These are phyloP conservation scores for Magnaporthiopsis incrustans DNA, from an alignment of 2,329 filamentous ascomycete species.

Conservation along the genomic window DNA sequence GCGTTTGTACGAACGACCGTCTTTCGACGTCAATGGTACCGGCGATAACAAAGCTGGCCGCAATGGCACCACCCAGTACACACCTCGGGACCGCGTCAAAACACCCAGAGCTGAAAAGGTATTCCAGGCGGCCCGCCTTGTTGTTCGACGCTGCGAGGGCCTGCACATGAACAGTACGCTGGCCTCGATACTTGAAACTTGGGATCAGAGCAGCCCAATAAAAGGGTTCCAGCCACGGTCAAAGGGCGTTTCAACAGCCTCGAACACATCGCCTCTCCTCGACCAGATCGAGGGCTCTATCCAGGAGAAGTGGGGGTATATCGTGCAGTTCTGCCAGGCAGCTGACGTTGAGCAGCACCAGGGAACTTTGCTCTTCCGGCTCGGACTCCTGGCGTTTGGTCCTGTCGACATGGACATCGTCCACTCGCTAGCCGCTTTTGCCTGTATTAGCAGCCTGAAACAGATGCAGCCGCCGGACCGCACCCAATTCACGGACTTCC, in stretches of 20 bases:
- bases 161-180: not conserved
- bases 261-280: constrained; percentile 15
- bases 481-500: not conserved
- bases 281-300: constrained; percentile 17
- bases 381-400: constrained; percentile 18
- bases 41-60: not conserved
- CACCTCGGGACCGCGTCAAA: not conserved
- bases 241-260: constrained; percentile 11
- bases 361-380: constrained; percentile 17
- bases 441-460: constrained; percentile 29
- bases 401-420: constrained; percentile 17
- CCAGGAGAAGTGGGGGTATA: constrained; percentile 16
- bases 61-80: not conserved
- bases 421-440: constrained; percentile 34
- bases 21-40: not conserved
- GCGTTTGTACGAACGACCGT: not conserved
- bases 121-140: not conserved
- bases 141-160: not conserved
- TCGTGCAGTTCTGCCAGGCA: constrained; percentile 15
- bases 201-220: not conserved
- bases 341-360: not conserved
- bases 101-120: not conserved
- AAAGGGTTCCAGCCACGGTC: constrained; percentile 35
- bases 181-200: not conserved
- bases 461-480: constrained; percentile 21